Base-by-base conservation (phyloP, 257 asterid genomes). In the Mitragyna speciosa region DNA sequence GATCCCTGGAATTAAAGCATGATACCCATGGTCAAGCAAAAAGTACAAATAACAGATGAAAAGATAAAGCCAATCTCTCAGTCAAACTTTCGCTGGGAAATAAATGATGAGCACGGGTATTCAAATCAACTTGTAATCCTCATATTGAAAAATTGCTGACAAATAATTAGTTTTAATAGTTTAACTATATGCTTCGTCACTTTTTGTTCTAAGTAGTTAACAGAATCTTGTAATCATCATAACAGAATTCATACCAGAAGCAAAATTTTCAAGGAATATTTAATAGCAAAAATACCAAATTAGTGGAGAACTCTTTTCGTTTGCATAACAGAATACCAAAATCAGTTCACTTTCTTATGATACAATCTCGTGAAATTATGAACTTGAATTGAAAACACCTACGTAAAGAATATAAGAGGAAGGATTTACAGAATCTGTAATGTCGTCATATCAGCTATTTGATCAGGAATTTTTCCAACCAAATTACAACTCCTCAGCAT, bases 401-500 rank as follows among this genome's bases (percentile, higher is more conserved):
- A 74, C 22, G 56, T 51, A 51, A 51, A 51, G 5, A 33, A 20
- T 39, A 36, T 4, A 7, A 67, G 47, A 36, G 22, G 54, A 19
- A 39, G 26, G 19, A 65, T 24, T 87, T 89, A 89, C 94, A 91
- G 70, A 79, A 2, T 30, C 76, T 66, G 66, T 77, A 89, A 79
- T 7, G 0, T 6, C 33, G 70, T 33, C 87, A 90, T 76, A 49
- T 80, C 59, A 30, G 52, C 70, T 64, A 90, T 69, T 79, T 75
- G 72, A 19, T 2, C 22, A 24, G 89, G 93, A 80, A 90, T 89
- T 15, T 36, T 77, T 71, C 97, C 90, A 5, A 71, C 75, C 70
- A 92, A 80, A 63, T 92, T 87, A 79, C 95, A 92, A 82, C 89
- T 89, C 82, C 97, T 89, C 76, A 92, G 78, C 87, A 86, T 76